Base-by-base conservation (phyloP, 345 rosid genomes). In the Sonneratia caseolaris region DNA sequence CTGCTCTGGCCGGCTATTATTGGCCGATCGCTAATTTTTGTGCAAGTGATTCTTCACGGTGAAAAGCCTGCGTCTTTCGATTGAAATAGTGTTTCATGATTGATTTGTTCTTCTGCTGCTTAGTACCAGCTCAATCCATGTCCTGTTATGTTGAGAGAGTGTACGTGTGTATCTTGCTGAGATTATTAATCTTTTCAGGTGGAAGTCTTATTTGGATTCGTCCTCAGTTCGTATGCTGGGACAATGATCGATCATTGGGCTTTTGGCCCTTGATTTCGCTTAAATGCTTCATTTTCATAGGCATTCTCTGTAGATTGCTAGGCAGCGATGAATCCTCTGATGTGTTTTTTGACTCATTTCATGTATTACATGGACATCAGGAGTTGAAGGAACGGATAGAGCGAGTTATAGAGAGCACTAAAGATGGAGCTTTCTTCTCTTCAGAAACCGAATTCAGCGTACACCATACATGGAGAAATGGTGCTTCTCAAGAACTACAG, bases 381-480 rank as follows among this genome's bases (percentile, higher is more conserved):
- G 98, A 93, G 81, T 69, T 91, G 82, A 93, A 93, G 77, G 96
- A 79, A 79, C 82, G 92, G 85, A 93, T 93, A 43, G 85, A 91
- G 72, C 71, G 37, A 73, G 76, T 88, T 7, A 91, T 86, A 74
- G 94, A 81, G 72, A 86, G 85, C 35, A 77, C 81, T 51, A 80
- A 42, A 40, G 81, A 82, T 71, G 96, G 91, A 53, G 81, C 76
- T 43, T 80, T 84, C 51, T 80, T 84, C 51, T 70, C 89, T 59
- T 85, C 92, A 53, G 88, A 84, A 62, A 82, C 90, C 66, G 91
- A 89, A 71, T 89, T 88, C 76, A 87, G 94, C 40, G 94, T 89
- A 76, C 97, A 88, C 85, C 59, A 91, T 93, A 74, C 98, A 93
- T 61, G 97, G 97, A 69, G 91, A 93, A 83, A 92, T 92, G 98